Base-by-base conservation (phyloP, 2,329 filamentous ascomycete genomes). In the Aspergillus sp. region DNA sequence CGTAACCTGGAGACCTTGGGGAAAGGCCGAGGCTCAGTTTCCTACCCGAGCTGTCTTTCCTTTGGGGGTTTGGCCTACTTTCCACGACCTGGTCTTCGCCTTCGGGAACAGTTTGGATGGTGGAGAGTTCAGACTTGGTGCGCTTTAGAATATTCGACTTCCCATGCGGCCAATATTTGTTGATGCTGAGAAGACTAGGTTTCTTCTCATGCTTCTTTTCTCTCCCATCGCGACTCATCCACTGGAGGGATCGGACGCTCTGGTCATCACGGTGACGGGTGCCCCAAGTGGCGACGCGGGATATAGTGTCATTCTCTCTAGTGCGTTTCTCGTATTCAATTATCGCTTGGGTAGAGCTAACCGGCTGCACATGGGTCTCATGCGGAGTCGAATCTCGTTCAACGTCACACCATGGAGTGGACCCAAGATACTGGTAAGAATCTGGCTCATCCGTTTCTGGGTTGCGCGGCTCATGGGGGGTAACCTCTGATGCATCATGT, bases 311-410 rank as follows among this genome's bases (percentile, higher is more conserved):
- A 15, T 82, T 72, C 53, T 84, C 81, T 45, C 75, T 78, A 4
- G 79, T 79, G 49, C 79, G 76, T 61, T 75, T 72, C 33, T 75
- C 68, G 63, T 80, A 86, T 41, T 78, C 76, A 70, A 78, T 75
- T 67, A 85, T 85, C n/a, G 83, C 83, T 41, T 78, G 79, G 63
- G 78, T 82, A 0, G 83, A 82, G 8, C 76, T 83, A 41, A 70
- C 68, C n/a, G 82, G 82, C 59, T 85, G 82, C 59, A 69, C 60
- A 61, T 68, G 59, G 13, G 70, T 67, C 42, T 68, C 68, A 22
- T 63, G 66, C 24, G 66, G 69, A 9, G 67, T 65, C 34, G 65
- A 33, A 60, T 71, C 71, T 34, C 61, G 70, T 34, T 60, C 73
- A 15, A 68, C 66, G 64, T 85, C 82, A 45, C 78, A 73, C 82